Base-by-base conservation (phyloP, 2,329 filamentous ascomycete species). In the Fusarium beomiforme region DNA sequence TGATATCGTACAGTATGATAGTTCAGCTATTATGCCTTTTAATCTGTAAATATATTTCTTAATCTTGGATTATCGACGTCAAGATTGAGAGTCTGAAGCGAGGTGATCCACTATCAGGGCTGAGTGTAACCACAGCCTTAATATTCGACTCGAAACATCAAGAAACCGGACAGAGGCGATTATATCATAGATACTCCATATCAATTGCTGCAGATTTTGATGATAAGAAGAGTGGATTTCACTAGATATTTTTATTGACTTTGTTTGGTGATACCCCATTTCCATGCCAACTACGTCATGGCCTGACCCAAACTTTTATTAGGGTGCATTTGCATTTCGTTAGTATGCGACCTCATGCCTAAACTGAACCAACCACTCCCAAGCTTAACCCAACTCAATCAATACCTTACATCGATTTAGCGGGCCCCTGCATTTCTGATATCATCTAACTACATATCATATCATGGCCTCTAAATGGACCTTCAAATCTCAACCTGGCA, bases 401-500 rank as follows among this genome's bases (percentile, higher is more conserved):
- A 19, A n/a, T 17, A 29, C 37, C 33, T 34, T 24, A 36, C 31
- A 44, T 55, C 26, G 24, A 34, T n/a, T 55, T 46, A 55, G 37
- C 37, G 13, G 29, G 7, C 12, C 37, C 23, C 3, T n/a, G 12
- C 21, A 29, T 23, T 33, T 44, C 51, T 16, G 26, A 24, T 29
- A 33, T 36, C 39, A 39, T 5, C 33, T 59, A 34, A 9, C 8
- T 29, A 29, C 29, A 23, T 36, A 56, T 26, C 21, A 33, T 3
- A 36, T 16, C 24, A 77, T 77, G 74, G 34, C 67, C 16, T 62
- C 36, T 29, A 57, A 51, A 34, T 77, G 76, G 77, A 62, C 63
- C 23, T 77, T 78, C 57, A 67, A 72, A 23, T 69, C 76, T 13
- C 72, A 75, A 21, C 69, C 69, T 31, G 77, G 70, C 46, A 71